These are phyloP conservation scores for Sugiyamaella grinbergsii DNA, from an alignment of 1,139 yeast genomes.

Conservation along the genomic window DNA sequence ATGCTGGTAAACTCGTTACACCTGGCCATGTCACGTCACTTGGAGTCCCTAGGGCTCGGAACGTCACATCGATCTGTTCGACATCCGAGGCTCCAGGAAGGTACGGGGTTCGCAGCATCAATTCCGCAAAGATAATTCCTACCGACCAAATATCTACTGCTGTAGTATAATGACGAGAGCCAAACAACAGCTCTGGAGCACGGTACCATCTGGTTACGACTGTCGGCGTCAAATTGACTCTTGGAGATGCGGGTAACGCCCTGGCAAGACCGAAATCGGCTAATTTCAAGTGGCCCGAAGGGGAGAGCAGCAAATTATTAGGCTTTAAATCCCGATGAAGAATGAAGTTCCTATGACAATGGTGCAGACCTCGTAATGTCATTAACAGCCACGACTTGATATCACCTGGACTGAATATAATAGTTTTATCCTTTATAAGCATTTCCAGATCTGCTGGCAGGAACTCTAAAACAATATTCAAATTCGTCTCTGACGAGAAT, in stretches of 20 bases:
- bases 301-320: conserved; percentile 75
- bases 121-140: conserved; percentile 93
- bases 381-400: conserved; percentile 91
- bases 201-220: conserved; percentile 98
- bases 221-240: conserved; percentile 75
- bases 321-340: conserved; percentile 67
- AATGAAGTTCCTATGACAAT: conserved; percentile 88
- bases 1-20: conserved; percentile 74
- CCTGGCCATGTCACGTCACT: conserved; percentile 93
- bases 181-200: conserved; percentile 89
- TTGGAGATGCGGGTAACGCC: conserved; percentile 74
- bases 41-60: conserved; percentile 94
- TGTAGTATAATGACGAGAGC: conserved; percentile 83
- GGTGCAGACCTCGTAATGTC: conserved; percentile 93
- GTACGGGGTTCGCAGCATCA: conserved; percentile 93
- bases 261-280: conserved; percentile 98
- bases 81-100: conserved; percentile 88
- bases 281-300: conserved; percentile 81
- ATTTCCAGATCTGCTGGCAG: conserved; percentile 91
- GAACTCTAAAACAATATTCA: conserved; percentile 87
- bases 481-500: conserved; percentile 66
- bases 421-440: conserved; percentile 74
- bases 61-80: conserved; percentile 88
- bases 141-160: conserved; percentile 95
- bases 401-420: conserved; percentile 83